Evolutionary conservation across 2,329 filamentous ascomycete genomes (phyloP).

Genomic region (Rutstroemia sp.): DNA sequence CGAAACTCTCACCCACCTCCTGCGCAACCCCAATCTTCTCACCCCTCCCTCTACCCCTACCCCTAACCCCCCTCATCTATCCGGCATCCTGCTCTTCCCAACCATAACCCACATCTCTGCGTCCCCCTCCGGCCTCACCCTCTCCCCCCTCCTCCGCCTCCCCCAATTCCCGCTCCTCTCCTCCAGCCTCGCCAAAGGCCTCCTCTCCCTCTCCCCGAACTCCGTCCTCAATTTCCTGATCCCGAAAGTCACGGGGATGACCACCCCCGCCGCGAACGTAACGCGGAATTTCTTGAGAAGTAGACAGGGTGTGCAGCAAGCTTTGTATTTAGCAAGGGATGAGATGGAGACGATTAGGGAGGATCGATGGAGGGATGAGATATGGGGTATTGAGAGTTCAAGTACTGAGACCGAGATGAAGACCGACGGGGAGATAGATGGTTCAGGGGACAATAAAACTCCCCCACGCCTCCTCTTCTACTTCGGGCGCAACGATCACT

Average conservation of each 20-base stretch:
- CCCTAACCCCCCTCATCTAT: slow-evolving; percentile 19
- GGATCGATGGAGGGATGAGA: slow-evolving; percentile 50
- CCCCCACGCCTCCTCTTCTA: slow-evolving; percentile 19
- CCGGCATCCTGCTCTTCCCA: slow-evolving; percentile 62
- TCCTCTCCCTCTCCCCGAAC: slow-evolving; percentile 38
- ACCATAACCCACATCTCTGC: slow-evolving; percentile 64
- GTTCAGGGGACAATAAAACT: no score
- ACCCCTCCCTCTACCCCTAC: no score
- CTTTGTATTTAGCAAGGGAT: slow-evolving; percentile 47
- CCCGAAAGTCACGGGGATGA: slow-evolving; percentile 38
- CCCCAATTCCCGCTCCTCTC: slow-evolving; percentile 22
- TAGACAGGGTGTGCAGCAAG: slow-evolving; percentile 51
- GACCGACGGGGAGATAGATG: slow-evolving; percentile 6
- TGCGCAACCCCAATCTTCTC: slow-evolving; percentile 7
- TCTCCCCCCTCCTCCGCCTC: slow-evolving; percentile 37
- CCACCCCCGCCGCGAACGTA: slow-evolving; percentile 39
- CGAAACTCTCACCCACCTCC: slow-evolving; percentile 49
- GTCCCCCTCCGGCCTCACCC: slow-evolving; percentile 50
- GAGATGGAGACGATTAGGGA: slow-evolving; percentile 53
- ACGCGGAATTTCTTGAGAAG: slow-evolving; percentile 49
- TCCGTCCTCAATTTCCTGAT: slow-evolving; percentile 38
- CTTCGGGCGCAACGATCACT: slow-evolving; percentile 53
- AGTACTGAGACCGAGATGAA: slow-evolving; percentile 10
- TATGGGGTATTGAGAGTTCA: slow-evolving; percentile 45
- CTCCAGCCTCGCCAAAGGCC: slow-evolving; percentile 18